A percentile compares a stretch with the other conserved stretches of the same genome.
Conservation (phyloP, 2,329 filamentous ascomycete species). For the Aspergillus ochraceoroseus region DNA sequence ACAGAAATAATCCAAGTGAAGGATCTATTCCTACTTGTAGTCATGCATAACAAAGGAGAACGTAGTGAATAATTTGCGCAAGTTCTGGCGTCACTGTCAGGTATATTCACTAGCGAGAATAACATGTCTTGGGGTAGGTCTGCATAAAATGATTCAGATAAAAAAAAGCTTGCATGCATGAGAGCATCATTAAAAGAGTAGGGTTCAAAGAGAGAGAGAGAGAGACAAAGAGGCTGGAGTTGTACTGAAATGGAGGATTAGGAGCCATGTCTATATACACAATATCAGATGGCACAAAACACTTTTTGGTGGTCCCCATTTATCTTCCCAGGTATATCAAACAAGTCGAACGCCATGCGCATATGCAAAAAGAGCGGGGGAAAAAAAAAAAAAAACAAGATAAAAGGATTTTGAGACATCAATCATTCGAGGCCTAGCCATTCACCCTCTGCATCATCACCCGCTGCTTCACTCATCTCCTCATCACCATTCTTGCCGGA, state of each 20-base stretch:
- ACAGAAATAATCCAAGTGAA: no score
- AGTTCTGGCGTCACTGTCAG: no score
- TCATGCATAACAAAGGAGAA: no score
- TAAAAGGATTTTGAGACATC: constrained; percentile 10
- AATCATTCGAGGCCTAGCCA: constrained; percentile 53
- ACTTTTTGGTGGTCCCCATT: constrained; percentile 21
- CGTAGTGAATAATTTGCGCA: no score
- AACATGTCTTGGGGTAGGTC: no score
- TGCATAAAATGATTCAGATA: no score
- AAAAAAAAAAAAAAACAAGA: constrained; percentile 19
- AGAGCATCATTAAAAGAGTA: no score
- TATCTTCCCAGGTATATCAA: constrained; percentile 26
- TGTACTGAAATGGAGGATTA: no score
- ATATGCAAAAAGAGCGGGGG: constrained; percentile 26
- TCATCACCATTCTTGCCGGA: constrained; percentile 22
- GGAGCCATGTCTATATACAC: constrained; percentile 15
- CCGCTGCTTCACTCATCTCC: constrained; percentile 27
- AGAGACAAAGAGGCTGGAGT: neutral
- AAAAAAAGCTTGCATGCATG: no score
- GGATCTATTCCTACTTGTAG: no score
- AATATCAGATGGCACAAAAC: constrained; percentile 13
- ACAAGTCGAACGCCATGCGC: constrained; percentile 27
- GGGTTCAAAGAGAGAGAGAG: neutral
- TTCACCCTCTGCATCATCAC: constrained; percentile 42
- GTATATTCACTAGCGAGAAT: no score